A percentile compares a stretch with the other conserved stretches of the same genome.
These are phyloP conservation scores for Coniochaeta sp. DNA, from an alignment of 2,329 filamentous ascomycete genomes.

Conservation along the genomic window DNA sequence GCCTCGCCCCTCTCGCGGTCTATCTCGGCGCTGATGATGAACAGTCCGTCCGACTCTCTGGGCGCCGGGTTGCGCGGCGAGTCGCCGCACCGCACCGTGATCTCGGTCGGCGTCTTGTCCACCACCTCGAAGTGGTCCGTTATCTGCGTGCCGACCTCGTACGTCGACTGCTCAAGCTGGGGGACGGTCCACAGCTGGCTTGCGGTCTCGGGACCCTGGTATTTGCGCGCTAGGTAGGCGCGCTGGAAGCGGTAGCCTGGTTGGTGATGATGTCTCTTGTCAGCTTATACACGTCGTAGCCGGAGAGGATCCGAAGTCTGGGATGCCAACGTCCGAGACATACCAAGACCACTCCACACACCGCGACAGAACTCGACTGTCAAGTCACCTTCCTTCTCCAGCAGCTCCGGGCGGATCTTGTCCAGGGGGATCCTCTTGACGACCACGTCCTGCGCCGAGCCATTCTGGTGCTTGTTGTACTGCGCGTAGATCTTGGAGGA, in stretches of 20 bases:
- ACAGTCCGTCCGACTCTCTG: constrained; percentile 56
- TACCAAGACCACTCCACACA: constrained; percentile 59
- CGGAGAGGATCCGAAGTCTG: no score
- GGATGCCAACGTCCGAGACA: constrained; percentile 3
- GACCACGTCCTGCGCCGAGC: constrained; percentile 56
- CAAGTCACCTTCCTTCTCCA: constrained; percentile 50
- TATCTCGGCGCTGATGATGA: constrained; percentile 54
- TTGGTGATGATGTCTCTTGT: no score
- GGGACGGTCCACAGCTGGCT: constrained; percentile 53
- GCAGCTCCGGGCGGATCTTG: constrained; percentile 57
- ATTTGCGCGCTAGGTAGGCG: constrained; percentile 50
- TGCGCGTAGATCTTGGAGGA: constrained; percentile 45
- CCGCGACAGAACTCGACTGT: constrained; percentile 60
- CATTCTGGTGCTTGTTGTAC: constrained; percentile 56
- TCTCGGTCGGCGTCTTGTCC: constrained; percentile 50
- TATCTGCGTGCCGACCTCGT: constrained; percentile 55
- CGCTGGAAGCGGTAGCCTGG: constrained; percentile 53
- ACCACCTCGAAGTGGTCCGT: constrained; percentile 69
- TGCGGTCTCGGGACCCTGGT: constrained; percentile 45
- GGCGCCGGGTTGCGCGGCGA: constrained; percentile 49
- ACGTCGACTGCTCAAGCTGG: constrained; percentile 46
- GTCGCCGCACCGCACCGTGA: constrained; percentile 60
- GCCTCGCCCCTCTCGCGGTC: constrained; percentile 52
- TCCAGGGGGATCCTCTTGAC: constrained; percentile 54
- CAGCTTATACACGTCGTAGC: no score